Percentiles rank a stretch among this genome's conserved stretches.
Evolutionary conservation across 106 monocot species (phyloP).

Genomic region (Chionographis japonica): DNA sequence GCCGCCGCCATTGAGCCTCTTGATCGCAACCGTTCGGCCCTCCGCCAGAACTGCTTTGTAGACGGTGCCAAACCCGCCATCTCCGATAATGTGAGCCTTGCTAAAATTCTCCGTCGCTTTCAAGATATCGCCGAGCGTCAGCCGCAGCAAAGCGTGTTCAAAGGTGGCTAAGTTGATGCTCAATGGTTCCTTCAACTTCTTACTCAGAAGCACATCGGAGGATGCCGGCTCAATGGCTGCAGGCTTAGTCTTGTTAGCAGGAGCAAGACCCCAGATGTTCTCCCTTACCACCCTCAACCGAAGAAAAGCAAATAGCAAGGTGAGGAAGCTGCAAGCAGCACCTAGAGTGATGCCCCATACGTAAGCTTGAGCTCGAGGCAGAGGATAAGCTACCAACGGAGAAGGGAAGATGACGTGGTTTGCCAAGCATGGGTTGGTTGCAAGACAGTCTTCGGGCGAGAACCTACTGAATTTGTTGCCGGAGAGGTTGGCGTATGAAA

Average conservation of each 20-base stretch:
- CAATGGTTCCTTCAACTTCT: constrained; percentile 72
- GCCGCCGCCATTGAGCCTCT: constrained; percentile 59
- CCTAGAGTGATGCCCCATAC: constrained; percentile 38
- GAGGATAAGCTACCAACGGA: constrained; percentile 27
- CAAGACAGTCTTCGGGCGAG: constrained; percentile 45
- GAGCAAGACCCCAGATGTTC: constrained; percentile 15
- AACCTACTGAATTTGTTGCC: constrained; percentile 56
- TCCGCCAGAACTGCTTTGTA: constrained; percentile 62
- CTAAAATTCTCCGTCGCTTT: constrained; percentile 89
- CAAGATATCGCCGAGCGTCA: constrained; percentile 64
- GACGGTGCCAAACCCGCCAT: constrained; percentile 90
- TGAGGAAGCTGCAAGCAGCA: constrained; percentile 14
- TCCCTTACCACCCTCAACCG: constrained; percentile 25
- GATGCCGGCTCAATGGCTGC: constrained; percentile 62
- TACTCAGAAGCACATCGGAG: constrained; percentile 66
- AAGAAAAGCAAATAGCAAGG: constrained; percentile 29
- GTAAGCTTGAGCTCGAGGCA: constrained; percentile 27
- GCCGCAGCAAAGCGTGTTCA: constrained; percentile 66
- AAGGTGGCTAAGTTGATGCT: constrained; percentile 96
- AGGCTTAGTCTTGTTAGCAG: constrained; percentile 23
- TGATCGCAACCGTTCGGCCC: constrained; percentile 52
- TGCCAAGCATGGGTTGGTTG: constrained; percentile 27
- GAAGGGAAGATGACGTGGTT: constrained; percentile 14
- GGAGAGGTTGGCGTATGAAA: constrained; percentile 66
- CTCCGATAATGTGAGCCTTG: constrained; percentile 76